These are phyloP conservation scores for Aureobasidium sp. DNA, from an alignment of 2,329 filamentous ascomycete species.

Conservation along the genomic window DNA sequence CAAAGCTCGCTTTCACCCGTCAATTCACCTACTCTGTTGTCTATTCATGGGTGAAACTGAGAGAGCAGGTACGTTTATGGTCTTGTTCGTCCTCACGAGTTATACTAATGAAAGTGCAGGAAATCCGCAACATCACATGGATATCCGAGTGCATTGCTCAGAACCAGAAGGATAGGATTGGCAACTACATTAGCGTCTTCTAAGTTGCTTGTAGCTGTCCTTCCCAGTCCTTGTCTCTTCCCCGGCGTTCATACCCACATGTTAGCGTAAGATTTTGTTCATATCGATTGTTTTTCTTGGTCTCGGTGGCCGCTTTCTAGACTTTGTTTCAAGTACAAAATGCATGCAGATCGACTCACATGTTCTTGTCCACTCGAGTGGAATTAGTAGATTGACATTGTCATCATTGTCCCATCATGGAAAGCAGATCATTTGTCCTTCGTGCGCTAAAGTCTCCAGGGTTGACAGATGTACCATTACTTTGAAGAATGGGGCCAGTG, in stretches of 20 bases:
- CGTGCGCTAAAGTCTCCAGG: not conserved
- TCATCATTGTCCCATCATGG: not conserved
- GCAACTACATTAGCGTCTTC: conserved; percentile 98
- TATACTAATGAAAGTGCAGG: conserved; percentile 48
- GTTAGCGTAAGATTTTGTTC: conserved; percentile 18
- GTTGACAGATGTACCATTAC: not conserved
- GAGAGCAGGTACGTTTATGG: conserved; percentile 71
- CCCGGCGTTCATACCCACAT: conserved; percentile 18
- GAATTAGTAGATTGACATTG: not conserved
- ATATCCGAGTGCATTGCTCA: conserved; percentile 99
- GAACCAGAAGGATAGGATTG: conserved; percentile 98
- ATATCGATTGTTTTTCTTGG: conserved; percentile 2
- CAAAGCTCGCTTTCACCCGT: conserved; percentile 87
- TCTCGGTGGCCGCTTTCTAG: conserved; percentile 2
- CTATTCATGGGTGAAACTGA: conserved; percentile 94
- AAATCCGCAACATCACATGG: conserved; percentile 99
- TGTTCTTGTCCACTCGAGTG: not conserved
- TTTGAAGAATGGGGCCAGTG: too few species aligned
- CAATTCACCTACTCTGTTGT: conserved; percentile 95
- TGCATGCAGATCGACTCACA: not conserved
- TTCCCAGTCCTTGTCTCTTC: not conserved
- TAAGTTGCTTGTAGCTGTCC: conserved; percentile 31
- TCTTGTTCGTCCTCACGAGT: not conserved
- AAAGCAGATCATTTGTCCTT: not conserved
- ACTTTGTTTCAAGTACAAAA: conserved; percentile 9